These are phyloP conservation scores for Oryza meridionalis DNA, from an alignment of 176 grass and related monocot genomes.

Conservation along the genomic window DNA sequence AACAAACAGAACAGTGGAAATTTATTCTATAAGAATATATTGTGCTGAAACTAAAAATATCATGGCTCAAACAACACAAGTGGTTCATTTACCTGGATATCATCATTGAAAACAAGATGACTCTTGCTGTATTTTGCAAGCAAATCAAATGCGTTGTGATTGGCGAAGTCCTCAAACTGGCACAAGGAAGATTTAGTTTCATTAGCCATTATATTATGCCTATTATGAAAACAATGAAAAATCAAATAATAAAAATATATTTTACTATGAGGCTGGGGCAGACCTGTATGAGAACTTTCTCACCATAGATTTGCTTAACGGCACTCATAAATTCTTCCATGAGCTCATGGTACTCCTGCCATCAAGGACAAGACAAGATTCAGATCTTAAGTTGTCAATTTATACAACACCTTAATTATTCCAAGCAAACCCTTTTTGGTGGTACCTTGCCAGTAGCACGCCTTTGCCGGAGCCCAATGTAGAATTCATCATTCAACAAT, in stretches of 20 bases:
- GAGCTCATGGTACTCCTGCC: constrained; percentile 90
- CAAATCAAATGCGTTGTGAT: constrained; percentile 98
- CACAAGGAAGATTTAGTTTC: constrained; percentile 38
- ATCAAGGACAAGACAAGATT: constrained; percentile 29
- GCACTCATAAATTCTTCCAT: constrained; percentile 93
- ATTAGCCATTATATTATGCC: neutral
- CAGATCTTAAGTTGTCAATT: constrained; percentile 33
- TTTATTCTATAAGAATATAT: constrained; percentile 12
- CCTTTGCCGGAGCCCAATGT: constrained; percentile 88
- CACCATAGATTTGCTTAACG: constrained; percentile 90
- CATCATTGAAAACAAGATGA: constrained; percentile 99
- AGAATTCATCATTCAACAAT: constrained; percentile 92
- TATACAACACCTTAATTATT: neutral
- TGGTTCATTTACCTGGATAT: constrained; percentile 79
- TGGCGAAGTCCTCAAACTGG: constrained; percentile 99
- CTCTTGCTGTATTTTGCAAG: constrained; percentile 91
- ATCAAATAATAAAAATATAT: constrained; percentile 1
- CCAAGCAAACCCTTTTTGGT: neutral
- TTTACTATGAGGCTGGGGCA: constrained; percentile 17
- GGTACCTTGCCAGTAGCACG: constrained; percentile 86
- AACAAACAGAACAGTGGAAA: constrained; percentile 8
- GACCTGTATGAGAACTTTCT: constrained; percentile 98
- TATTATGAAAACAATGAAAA: constrained; percentile 23
- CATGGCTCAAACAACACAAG: neutral
- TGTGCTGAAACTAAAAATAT: constrained; percentile 11